Evolutionary conservation across 2,329 filamentous ascomycete species (phyloP), one percentile per base, ranked within the genome.

Genomic region (Trichoderma koningii): DNA sequence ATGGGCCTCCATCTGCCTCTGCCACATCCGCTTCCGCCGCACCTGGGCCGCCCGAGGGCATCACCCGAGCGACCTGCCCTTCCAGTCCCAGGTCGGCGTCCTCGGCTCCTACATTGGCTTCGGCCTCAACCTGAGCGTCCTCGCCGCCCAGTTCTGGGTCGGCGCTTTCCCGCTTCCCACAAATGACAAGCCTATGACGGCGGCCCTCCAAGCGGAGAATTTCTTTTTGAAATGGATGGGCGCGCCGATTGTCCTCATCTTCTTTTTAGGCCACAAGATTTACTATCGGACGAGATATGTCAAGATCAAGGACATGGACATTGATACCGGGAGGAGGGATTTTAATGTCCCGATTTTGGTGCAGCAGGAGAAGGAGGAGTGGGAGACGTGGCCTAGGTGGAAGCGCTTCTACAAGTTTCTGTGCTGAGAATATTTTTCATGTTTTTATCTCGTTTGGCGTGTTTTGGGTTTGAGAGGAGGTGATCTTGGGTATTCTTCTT

Each of bases 111-210:
- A 89, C 82, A 67, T 95, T 34, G 93, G 93, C 26, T 83, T 97
- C 64, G 69, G 80, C 38, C 86, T 96, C 75, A 96, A 97, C 77
- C 65, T 83, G 21, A 78, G 94, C 45, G 88, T 97, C 34, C 83
- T 97, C 30, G 74, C 90, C 52, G 91, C 91, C 1, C 93, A 97
- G 75, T 94, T 96, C 80, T 97, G 92, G 91, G 88, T 90, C 56
- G 92, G 90, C 30, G 87, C 91, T 4, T 93, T 88, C 73, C 93
- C 93, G 4, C 83, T 94, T 55, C 80, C 26, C 88, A 85, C 72
- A 71, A 72, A 5, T 62, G 76, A 0, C 80, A 80, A 75, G 79
- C 80, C 0, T 0, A 15, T 10, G 0, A 30, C 45, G 68, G 79
- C 5, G 50, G 71, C 1, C 75, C 81, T 7, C 79, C 87, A 47